Evolutionary conservation across 257 asterid genomes (phyloP), one percentile per base, ranked within the genome.

Genomic region (Misopates orontium): DNA sequence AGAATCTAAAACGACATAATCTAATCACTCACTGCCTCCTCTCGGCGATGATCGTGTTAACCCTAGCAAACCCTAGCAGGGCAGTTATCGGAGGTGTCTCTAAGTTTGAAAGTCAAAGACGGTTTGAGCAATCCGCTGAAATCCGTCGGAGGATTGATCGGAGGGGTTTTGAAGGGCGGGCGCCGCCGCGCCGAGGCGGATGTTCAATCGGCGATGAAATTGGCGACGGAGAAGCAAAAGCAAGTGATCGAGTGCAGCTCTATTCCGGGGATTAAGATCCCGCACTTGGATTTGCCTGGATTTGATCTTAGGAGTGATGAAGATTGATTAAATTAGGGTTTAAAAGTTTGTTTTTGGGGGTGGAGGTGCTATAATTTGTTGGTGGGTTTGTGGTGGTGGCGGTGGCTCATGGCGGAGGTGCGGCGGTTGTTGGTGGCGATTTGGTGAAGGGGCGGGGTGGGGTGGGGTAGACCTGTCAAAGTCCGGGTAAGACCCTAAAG

Each of bases 71-170:
- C 98, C 1, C 44, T 85, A 16, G 75, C 79, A 18, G 89, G 98
- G 98, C 97, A 89, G 60, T 65, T 89, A 47, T 92, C 98, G 0
- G 94, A 92, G 60, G 85, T 87, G 1, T 87, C 98, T 14, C 68
- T 90, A 14, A 72, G 87, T 54, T 45, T 83, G 44, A 89, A 67
- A 58, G 24, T 89, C 32, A 89, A 79, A 71, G 64, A 90, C 4
- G 83, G 88, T n/a, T n/a, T 93, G 21, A 84, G 40, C 63, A 77
- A 90, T 23, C 98, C 97, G 1, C n/a, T 90, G 28, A 76, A 66
- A 73, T 76, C 88, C 48, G 50, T 84, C 0, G 75, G 82, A 4
- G 77, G 82, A 19, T 16, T 71, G 8, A 0, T 87, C 44, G 50
- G 49, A 52, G 76, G 83, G 0, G 49, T 83, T 28, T 19, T 83